Evolutionary conservation across 371 early-diverging fungal species (phyloP).

Genomic region (Mucor racemosus): DNA sequence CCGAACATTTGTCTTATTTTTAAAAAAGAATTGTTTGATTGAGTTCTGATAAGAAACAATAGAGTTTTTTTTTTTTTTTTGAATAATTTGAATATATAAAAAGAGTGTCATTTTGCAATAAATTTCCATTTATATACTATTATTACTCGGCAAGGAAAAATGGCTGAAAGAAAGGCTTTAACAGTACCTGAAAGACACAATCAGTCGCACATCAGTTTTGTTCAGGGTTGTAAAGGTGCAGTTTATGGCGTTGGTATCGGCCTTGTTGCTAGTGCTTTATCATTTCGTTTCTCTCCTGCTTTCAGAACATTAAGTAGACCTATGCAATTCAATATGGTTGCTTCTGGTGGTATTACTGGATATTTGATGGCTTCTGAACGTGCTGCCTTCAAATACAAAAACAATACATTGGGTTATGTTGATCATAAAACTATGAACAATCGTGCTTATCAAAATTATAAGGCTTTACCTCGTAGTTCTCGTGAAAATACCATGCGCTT

Average conservation of each 20-base stretch:
- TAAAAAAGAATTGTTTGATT: not conserved
- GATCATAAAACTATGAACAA: constrained; percentile 21
- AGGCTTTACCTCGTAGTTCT: constrained; percentile 6
- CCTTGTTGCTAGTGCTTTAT: not conserved
- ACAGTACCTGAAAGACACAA: constrained; percentile 11
- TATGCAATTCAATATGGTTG: constrained; percentile 7
- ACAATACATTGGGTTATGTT: constrained; percentile 14
- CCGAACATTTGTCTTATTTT: not conserved
- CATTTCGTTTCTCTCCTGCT: constrained; percentile 23
- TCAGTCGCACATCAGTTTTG: constrained; percentile 11
- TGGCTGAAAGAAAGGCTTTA: not conserved
- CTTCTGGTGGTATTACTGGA: constrained; percentile 9
- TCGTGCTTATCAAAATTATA: constrained; percentile 14
- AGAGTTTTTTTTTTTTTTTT: not conserved
- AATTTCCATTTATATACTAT: not conserved
- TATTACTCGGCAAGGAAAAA: not conserved
- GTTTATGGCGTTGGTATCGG: constrained; percentile 9
- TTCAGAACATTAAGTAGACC: constrained; percentile 11
- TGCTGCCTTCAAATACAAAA: constrained; percentile 7
- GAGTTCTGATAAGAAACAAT: constrained; percentile 5
- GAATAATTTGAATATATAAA: not conserved
- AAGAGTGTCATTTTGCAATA: not conserved
- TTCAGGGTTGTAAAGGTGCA: constrained; percentile 14
- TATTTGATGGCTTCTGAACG: constrained; percentile 17
- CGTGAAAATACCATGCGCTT: constrained; percentile 1